Percentiles rank a stretch among this genome's conserved stretches.
phyloP scores from a whole-genome alignment of 2,329 filamentous ascomycete species.

The Ceratocystis huliohia region DNA sequence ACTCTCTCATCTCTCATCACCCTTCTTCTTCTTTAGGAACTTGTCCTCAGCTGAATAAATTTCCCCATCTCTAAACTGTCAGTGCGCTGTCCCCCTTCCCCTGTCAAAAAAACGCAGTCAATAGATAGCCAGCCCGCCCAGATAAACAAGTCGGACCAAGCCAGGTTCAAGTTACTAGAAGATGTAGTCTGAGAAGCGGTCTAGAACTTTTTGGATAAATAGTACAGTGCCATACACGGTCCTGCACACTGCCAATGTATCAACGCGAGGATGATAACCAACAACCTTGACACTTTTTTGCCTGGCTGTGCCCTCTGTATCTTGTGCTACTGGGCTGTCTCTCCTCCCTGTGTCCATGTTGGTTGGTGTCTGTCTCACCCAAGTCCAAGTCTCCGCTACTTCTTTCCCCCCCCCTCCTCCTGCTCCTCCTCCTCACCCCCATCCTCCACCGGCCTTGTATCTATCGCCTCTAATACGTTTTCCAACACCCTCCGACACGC shows the following conservation, averaged over 20 bases:
- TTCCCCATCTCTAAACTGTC: neutral
- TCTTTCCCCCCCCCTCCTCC: neutral
- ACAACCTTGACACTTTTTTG: too few relatives aligned
- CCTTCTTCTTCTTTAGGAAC: neutral
- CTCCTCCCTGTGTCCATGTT: too few relatives aligned
- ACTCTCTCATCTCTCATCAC: neutral
- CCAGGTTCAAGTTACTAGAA: neutral
- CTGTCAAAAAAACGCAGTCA: neutral
- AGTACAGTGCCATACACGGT: neutral
- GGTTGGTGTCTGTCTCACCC: neutral
- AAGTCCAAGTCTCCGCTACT: neutral
- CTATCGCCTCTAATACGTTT: conserved; percentile 33
- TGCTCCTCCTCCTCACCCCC: conserved; percentile 8
- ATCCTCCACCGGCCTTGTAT: conserved; percentile 19
- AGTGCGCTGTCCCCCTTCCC: neutral
- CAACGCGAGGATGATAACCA: too few relatives aligned
- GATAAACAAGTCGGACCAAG: neutral
- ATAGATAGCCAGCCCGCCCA: neutral
- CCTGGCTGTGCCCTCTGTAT: too few relatives aligned
- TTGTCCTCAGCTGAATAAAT: conserved; percentile 1
- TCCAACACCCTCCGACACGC: conserved; percentile 38
- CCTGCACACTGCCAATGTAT: neutral
- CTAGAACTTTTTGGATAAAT: neutral
- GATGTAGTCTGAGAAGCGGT: neutral
- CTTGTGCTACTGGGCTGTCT: too few relatives aligned